phyloP scores from a whole-genome alignment of 768 basidiomycete species.

The Russula lepida region DNA sequence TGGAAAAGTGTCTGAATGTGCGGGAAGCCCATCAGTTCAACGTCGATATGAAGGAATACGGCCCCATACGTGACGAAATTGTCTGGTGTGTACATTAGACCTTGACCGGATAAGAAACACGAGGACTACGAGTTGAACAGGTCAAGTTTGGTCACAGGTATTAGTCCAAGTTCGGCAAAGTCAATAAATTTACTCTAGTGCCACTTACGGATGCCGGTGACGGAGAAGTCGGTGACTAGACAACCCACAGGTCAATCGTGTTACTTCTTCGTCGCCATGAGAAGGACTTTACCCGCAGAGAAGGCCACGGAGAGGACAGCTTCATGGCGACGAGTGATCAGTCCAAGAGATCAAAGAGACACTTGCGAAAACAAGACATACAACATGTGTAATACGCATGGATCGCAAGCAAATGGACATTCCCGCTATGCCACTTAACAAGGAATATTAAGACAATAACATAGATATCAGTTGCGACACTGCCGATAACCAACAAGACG shows the following conservation, averaged over 20 bases:
- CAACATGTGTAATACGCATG: conserved; percentile 9
- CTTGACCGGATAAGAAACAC: conserved; percentile 7
- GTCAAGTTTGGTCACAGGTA: neutral
- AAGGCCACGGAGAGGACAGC: neutral
- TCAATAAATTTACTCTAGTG: neutral
- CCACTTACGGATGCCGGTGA: conserved; percentile 12
- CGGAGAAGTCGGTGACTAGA: conserved; percentile 7
- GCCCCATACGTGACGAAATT: conserved; percentile 5
- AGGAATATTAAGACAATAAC: neutral
- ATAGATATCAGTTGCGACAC: neutral
- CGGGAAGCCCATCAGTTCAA: neutral
- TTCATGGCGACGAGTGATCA: neutral
- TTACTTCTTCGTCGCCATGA: neutral
- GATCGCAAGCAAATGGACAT: neutral
- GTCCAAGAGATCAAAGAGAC: neutral
- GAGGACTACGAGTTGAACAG: conserved; percentile 1
- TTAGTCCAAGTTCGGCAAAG: neutral
- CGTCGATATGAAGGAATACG: neutral
- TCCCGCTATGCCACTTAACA: neutral
- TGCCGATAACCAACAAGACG: conserved; percentile 5
- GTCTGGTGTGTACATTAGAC: neutral
- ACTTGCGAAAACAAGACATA: neutral
- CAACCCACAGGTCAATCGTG: neutral
- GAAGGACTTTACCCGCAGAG: neutral
- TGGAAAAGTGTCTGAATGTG: conserved; percentile 7